A percentile compares a stretch with the other conserved stretches of the same genome.
Evolutionary conservation across 331 rosid genomes (phyloP).

Genomic region (Acacia pycnantha): DNA sequence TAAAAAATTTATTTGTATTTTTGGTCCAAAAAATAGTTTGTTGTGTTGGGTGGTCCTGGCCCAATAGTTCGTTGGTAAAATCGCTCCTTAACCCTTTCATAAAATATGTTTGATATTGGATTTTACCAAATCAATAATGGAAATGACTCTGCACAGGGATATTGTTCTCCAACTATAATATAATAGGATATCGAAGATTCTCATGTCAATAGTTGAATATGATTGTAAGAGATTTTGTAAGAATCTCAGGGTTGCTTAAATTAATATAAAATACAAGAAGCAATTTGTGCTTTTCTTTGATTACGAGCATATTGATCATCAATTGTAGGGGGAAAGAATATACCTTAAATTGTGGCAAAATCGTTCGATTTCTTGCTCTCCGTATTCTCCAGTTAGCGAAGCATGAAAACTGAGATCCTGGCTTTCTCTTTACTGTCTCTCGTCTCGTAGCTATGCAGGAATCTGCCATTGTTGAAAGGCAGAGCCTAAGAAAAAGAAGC

Average conservation of each 20-base stretch:
- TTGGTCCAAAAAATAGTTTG: too few relatives aligned
- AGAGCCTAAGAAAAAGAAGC: constrained; percentile 28
- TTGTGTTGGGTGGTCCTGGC: too few relatives aligned
- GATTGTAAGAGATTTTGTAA: not conserved
- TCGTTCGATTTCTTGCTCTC: not conserved
- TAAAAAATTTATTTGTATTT: too few relatives aligned
- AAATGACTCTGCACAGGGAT: not conserved
- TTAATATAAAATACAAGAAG: not conserved
- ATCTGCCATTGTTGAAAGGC: not conserved
- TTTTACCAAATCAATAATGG: not conserved
- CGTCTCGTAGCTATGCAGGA: constrained; percentile 5
- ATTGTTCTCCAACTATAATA: not conserved
- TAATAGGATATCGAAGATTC: too few relatives aligned
- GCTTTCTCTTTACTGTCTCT: not conserved
- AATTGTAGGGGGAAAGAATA: not conserved
- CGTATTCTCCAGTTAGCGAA: not conserved
- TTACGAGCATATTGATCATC: not conserved
- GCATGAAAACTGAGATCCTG: not conserved
- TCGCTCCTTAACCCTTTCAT: too few relatives aligned
- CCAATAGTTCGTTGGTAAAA: too few relatives aligned
- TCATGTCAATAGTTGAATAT: not conserved
- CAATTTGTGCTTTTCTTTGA: not conserved
- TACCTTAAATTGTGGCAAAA: not conserved
- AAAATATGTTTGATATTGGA: not conserved
- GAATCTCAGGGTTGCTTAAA: not conserved